A percentile compares a stretch with the other conserved stretches of the same genome.
Conservation (phyloP, 768 basidiomycete genomes). For the Pulveroboletus sp. region DNA sequence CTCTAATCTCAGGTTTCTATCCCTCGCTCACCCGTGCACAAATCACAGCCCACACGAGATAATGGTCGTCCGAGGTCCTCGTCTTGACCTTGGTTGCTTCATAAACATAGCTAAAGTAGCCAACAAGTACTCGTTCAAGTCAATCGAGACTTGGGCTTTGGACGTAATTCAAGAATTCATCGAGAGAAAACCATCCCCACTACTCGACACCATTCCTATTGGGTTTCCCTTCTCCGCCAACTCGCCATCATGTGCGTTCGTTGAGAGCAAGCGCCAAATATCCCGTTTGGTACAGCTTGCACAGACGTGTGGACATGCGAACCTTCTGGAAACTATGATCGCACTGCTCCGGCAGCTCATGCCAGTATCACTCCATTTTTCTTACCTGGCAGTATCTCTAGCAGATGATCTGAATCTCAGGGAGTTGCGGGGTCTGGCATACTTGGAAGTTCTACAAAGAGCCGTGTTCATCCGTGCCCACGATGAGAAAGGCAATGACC, state of each 20-base stretch:
- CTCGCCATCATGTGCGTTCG: constrained; percentile 33
- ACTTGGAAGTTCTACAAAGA: constrained; percentile 71
- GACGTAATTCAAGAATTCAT: constrained; percentile 69
- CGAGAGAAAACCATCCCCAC: constrained; percentile 51
- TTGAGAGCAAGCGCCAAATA: constrained; percentile 43
- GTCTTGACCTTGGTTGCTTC: constrained; percentile 48
- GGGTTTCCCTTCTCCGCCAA: constrained; percentile 20
- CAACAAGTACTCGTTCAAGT: constrained; percentile 73
- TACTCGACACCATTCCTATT: constrained; percentile 40
- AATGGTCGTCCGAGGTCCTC: constrained; percentile 40
- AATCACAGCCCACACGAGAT: constrained; percentile 57
- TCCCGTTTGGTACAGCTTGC: constrained; percentile 62
- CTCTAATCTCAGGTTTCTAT: background rate
- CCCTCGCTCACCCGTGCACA: background rate
- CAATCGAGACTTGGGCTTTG: constrained; percentile 69
- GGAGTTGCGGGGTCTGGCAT: constrained; percentile 57
- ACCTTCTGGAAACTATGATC: constrained; percentile 57
- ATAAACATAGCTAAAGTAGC: constrained; percentile 62
- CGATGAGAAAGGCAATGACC: constrained; percentile 9
- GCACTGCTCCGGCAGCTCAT: constrained; percentile 56
- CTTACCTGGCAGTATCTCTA: constrained; percentile 68
- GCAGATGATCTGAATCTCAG: constrained; percentile 66
- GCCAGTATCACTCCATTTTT: constrained; percentile 57
- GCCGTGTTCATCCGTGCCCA: constrained; percentile 31
- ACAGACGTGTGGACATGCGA: constrained; percentile 59